These are phyloP conservation scores for Suillus ampliporus DNA, from an alignment of 768 basidiomycete genomes.

Conservation along the genomic window DNA sequence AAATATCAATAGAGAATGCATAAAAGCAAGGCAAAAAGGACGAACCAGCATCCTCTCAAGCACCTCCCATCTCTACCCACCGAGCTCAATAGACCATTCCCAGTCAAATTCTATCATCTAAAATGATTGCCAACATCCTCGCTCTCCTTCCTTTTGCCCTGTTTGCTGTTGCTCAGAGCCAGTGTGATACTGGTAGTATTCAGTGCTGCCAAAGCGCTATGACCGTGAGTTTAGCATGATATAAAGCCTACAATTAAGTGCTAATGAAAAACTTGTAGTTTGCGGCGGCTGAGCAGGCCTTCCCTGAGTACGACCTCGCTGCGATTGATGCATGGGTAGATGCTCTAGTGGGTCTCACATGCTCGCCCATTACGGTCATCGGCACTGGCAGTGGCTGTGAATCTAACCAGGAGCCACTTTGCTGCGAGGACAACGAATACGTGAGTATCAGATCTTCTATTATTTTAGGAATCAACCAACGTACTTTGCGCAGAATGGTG, in stretches of 20 bases:
- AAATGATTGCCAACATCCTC: background rate
- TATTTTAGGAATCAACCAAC: too few relatives aligned
- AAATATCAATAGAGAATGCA: background rate
- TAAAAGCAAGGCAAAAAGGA: background rate
- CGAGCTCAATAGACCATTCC: background rate
- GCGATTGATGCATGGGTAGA: background rate
- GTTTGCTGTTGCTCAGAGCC: background rate
- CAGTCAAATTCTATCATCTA: background rate
- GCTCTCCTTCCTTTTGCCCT: background rate
- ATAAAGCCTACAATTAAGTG: background rate
- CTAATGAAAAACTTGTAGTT: background rate
- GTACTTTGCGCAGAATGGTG: slow-evolving; percentile 5
- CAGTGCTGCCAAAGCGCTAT: slow-evolving; percentile 6
- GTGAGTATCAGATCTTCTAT: background rate
- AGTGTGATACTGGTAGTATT: slow-evolving; percentile 7
- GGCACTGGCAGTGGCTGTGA: background rate
- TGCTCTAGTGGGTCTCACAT: background rate
- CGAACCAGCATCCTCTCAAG: background rate
- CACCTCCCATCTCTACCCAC: background rate
- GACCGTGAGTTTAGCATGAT: background rate
- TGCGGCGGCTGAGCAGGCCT: background rate
- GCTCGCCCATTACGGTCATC: slow-evolving; percentile 1
- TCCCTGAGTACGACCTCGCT: background rate
- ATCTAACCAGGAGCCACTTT: slow-evolving; percentile 8
- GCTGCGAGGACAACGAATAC: slow-evolving; percentile 8